A percentile compares a stretch with the other conserved stretches of the same genome.
These are phyloP conservation scores for Backusella tarrabulga DNA, from an alignment of 192 early-diverging fungal species.

Conservation along the genomic window DNA sequence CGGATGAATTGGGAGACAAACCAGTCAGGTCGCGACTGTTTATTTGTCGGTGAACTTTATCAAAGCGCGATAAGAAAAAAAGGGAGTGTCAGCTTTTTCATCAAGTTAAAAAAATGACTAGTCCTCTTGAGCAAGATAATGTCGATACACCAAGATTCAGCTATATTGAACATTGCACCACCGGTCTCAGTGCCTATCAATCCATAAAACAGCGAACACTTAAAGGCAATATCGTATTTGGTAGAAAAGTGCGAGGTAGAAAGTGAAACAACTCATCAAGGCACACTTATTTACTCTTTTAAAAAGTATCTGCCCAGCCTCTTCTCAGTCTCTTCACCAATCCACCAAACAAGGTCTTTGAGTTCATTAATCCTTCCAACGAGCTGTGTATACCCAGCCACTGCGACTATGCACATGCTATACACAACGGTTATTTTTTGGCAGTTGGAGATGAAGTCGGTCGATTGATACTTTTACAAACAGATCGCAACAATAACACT, in stretches of 20 bases:
- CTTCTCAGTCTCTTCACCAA: neutral
- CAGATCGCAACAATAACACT: slow-evolving; percentile 38
- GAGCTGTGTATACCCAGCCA: slow-evolving; percentile 5
- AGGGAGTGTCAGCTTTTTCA: neutral
- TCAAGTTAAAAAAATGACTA: neutral
- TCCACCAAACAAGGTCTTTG: neutral
- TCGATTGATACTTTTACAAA: slow-evolving; percentile 57
- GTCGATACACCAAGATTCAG: neutral
- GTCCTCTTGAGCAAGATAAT: neutral
- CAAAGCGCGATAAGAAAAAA: neutral
- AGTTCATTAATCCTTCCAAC: slow-evolving; percentile 4
- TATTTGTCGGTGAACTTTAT: neutral
- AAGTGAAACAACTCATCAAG: neutral
- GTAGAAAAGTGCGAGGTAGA: neutral
- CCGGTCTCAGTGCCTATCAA: neutral
- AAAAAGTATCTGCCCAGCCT: neutral
- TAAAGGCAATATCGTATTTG: neutral
- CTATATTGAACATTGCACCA: neutral
- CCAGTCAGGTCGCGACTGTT: neutral
- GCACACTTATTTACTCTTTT: neutral
- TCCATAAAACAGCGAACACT: neutral
- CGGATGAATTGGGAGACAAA: neutral
- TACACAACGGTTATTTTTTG: slow-evolving; percentile 53
- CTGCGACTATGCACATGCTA: slow-evolving; percentile 25
- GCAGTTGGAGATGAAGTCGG: slow-evolving; percentile 73